These are phyloP conservation scores for Panaeolus cyanescens DNA, from an alignment of 768 basidiomycete species.

Conservation along the genomic window DNA sequence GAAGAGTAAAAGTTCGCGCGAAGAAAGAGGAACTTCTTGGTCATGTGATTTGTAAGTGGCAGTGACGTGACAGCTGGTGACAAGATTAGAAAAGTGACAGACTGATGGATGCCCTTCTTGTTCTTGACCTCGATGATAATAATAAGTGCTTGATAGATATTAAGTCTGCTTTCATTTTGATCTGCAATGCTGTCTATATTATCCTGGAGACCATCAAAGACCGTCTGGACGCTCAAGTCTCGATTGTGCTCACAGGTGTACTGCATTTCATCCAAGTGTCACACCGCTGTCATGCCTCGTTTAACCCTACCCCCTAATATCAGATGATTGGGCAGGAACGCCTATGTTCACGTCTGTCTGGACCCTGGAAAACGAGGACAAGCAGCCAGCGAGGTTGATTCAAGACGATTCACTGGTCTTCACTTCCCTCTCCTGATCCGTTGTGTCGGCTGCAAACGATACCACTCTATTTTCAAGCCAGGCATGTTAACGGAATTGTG, in stretches of 20 bases:
- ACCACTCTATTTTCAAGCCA: not conserved
- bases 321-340: not conserved
- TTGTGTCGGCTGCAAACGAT: not conserved
- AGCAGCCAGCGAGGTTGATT: not conserved
- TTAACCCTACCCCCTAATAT: constrained; percentile 1
- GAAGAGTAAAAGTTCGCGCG: not conserved
- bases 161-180: not conserved
- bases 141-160: no score
- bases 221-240: not conserved
- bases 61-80: not conserved
- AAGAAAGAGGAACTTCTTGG: not conserved
- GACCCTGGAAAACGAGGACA: not conserved
- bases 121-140: not conserved
- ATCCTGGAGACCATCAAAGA: not conserved
- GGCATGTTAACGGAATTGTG: not conserved
- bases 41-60: not conserved
- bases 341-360: not conserved
- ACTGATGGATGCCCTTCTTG: not conserved
- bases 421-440: not conserved
- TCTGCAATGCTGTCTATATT: not conserved
- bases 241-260: not conserved
- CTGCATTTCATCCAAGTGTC: not conserved
- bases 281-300: constrained; percentile 1
- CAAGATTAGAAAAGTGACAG: not conserved
- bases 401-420: not conserved